Conservation (phyloP, 352 stramenopile genomes). For the Globisporangium cylindrosporum region DNA sequence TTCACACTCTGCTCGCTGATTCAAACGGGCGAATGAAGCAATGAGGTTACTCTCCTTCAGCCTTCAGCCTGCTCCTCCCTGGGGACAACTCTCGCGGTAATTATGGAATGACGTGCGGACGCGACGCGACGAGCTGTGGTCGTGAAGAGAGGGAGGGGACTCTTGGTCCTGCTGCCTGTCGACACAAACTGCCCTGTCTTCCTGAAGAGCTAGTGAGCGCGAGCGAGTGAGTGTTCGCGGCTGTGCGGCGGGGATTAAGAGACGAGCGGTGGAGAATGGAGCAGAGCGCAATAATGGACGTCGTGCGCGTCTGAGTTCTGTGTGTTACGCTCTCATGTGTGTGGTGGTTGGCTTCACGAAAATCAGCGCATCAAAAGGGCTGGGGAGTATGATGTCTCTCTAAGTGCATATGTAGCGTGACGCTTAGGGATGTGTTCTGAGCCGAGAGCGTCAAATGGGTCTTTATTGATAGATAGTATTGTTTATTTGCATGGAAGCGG, state of each 20-base stretch:
- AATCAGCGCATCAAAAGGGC: background rate
- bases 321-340: background rate
- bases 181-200: background rate
- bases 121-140: background rate
- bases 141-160: background rate
- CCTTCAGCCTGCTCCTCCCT: background rate
- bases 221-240: background rate
- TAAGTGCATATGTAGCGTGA: background rate
- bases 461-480: background rate
- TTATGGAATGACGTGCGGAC: background rate
- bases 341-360: constrained; percentile 1
- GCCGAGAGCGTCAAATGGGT: background rate
- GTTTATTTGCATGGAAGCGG: background rate
- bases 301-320: background rate
- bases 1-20: background rate
- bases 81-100: background rate
- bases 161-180: background rate
- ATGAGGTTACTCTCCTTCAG: background rate
- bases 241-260: background rate
- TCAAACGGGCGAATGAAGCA: background rate
- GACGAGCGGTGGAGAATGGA: background rate
- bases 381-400: background rate
- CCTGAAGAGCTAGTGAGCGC: no score
- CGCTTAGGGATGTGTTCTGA: background rate
- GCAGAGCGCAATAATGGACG: background rate